These are phyloP conservation scores for Besnoitia besnoiti DNA, from an alignment of 169 alveolate genomes.

Conservation along the genomic window DNA sequence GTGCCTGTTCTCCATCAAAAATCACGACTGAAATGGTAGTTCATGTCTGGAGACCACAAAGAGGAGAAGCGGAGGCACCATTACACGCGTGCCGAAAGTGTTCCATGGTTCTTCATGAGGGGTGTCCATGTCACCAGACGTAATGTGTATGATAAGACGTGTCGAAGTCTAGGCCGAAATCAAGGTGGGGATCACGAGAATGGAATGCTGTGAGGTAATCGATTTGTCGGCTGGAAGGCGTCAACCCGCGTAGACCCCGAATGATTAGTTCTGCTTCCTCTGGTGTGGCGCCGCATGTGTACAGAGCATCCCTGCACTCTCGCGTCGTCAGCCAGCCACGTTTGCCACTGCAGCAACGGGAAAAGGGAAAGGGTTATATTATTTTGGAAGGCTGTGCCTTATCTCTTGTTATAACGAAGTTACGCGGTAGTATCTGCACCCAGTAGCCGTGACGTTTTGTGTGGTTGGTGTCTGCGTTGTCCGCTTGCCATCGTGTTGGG, in stretches of 20 bases:
- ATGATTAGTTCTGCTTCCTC: background rate
- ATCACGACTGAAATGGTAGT: too few relatives aligned
- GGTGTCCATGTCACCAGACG: too few relatives aligned
- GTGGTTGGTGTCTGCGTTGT: background rate
- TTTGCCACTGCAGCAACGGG: background rate
- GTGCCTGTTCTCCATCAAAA: too few relatives aligned
- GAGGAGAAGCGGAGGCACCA: too few relatives aligned
- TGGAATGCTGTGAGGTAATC: background rate
- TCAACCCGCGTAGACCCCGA: background rate
- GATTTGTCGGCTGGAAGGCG: background rate
- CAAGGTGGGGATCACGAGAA: too few relatives aligned
- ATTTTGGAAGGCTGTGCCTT: background rate
- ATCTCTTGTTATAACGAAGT: background rate
- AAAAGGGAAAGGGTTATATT: background rate
- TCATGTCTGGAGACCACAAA: too few relatives aligned
- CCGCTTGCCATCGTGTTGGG: background rate
- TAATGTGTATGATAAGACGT: too few relatives aligned
- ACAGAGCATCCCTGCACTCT: conserved; percentile 3
- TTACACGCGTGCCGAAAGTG: too few relatives aligned
- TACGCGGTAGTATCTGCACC: background rate
- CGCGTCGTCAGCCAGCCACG: background rate
- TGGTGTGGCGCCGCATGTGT: conserved; percentile 19
- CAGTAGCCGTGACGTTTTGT: background rate
- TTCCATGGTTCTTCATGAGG: too few relatives aligned
- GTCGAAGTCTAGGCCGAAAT: too few relatives aligned